Evolutionary conservation across 805 yeast genomes (phyloP).

Genomic region (Teunomyces panamensis): DNA sequence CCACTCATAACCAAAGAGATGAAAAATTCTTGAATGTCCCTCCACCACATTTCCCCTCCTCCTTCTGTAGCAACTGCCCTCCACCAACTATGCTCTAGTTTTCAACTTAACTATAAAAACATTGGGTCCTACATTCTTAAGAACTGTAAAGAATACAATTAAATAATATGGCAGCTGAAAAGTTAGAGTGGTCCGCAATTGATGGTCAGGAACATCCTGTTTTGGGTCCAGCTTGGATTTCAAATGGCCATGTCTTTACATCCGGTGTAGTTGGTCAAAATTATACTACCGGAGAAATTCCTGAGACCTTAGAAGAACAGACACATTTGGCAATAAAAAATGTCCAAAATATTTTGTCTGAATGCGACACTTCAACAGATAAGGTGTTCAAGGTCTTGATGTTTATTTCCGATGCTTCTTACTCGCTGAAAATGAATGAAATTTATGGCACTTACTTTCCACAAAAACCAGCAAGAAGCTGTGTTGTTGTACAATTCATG

Average conservation of each 20-base stretch:
- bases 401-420: slow-evolving; percentile 43
- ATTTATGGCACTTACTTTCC: slow-evolving; percentile 47
- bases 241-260: slow-evolving; percentile 21
- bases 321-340: slow-evolving; percentile 44
- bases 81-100: not conserved
- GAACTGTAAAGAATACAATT: not conserved
- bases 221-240: slow-evolving; percentile 27
- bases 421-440: slow-evolving; percentile 42
- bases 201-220: slow-evolving; percentile 31
- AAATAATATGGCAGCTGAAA: slow-evolving; percentile 8
- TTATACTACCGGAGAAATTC: slow-evolving; percentile 36
- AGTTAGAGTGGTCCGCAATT: slow-evolving; percentile 23
- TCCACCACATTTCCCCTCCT: slow-evolving; percentile 1
- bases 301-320: slow-evolving; percentile 44
- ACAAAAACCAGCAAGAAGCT: slow-evolving; percentile 51
- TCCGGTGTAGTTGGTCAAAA: slow-evolving; percentile 24
- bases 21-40: not conserved
- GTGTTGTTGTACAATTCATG: slow-evolving; percentile 51
- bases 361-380: slow-evolving; percentile 45
- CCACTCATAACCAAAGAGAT: not conserved
- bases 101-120: not conserved
- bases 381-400: slow-evolving; percentile 49
- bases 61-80: not conserved
- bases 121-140: not conserved
- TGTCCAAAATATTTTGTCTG: slow-evolving; percentile 39